These are phyloP conservation scores for Carex kokanica DNA, from an alignment of 176 grass and related monocot species.

Conservation along the genomic window DNA sequence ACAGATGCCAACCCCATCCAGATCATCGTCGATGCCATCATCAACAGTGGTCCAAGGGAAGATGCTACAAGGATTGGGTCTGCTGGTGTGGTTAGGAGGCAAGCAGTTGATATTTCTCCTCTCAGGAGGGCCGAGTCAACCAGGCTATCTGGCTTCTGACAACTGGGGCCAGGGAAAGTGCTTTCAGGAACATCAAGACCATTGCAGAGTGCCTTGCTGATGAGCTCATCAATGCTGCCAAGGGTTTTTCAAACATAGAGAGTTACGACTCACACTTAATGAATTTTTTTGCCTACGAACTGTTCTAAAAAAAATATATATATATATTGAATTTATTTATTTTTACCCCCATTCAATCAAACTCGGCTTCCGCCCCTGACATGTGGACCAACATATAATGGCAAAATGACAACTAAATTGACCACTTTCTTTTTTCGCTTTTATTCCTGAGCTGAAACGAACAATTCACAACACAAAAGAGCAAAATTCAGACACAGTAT, in stretches of 20 bases:
- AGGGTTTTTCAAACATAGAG: conserved; percentile 63
- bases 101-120: conserved; percentile 79
- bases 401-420: too few species aligned
- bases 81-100: conserved; percentile 56
- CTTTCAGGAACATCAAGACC: conserved; percentile 67
- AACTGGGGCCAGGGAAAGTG: conserved; percentile 64
- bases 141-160: conserved; percentile 60
- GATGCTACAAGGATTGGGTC: conserved; percentile 73
- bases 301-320: too few species aligned
- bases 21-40: conserved; percentile 62
- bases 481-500: too few species aligned
- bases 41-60: conserved; percentile 60
- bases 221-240: conserved; percentile 68
- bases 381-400: too few species aligned
- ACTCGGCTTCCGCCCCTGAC: too few species aligned
- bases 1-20: conserved; percentile 70
- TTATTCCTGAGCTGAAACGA: too few species aligned
- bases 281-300: too few species aligned
- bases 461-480: too few species aligned
- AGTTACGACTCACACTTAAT: too few species aligned
- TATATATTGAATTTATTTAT: too few species aligned
- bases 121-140: conserved; percentile 58
- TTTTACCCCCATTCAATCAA: too few species aligned
- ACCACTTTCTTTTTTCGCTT: too few species aligned
- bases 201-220: conserved; percentile 72